Evolutionary conservation across 495 filamentous ascomycete genomes (phyloP).

Genomic region (Hyaloscypha variabilis): DNA sequence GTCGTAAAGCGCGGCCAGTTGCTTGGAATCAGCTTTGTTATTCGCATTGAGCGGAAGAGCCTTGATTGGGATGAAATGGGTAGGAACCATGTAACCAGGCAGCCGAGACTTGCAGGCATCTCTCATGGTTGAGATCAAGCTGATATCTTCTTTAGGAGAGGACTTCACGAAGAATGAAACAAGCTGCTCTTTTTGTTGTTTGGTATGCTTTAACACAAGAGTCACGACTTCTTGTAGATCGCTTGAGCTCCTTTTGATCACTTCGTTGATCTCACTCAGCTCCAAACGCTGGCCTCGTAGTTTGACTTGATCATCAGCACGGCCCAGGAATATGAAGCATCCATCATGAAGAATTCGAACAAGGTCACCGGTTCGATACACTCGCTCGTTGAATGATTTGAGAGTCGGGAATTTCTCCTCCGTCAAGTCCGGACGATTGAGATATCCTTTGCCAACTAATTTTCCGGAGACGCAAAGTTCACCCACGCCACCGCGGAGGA

Average conservation of each 20-base stretch:
- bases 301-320: constrained; percentile 81
- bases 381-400: constrained; percentile 46
- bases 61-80: constrained; percentile 66
- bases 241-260: constrained; percentile 52
- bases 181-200: constrained; percentile 66
- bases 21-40: constrained; percentile 74
- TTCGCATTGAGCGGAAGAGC: constrained; percentile 69
- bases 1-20: constrained; percentile 60
- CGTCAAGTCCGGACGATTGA: constrained; percentile 74
- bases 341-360: constrained; percentile 72
- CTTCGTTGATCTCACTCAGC: constrained; percentile 73
- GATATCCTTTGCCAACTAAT: constrained; percentile 85
- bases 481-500: constrained; percentile 77
- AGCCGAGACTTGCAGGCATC: constrained; percentile 61
- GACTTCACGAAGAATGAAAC: constrained; percentile 65
- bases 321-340: constrained; percentile 72
- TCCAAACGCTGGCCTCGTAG: constrained; percentile 78
- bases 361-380: constrained; percentile 82
- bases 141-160: neutral
- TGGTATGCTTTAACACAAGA: constrained; percentile 63
- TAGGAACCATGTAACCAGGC: constrained; percentile 78
- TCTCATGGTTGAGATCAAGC: constrained; percentile 35
- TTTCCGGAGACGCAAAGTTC: constrained; percentile 87
- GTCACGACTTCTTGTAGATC: constrained; percentile 63
- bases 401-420: constrained; percentile 63